These are phyloP conservation scores for Millerago galiae DNA, from an alignment of 805 yeast species.

Conservation along the genomic window DNA sequence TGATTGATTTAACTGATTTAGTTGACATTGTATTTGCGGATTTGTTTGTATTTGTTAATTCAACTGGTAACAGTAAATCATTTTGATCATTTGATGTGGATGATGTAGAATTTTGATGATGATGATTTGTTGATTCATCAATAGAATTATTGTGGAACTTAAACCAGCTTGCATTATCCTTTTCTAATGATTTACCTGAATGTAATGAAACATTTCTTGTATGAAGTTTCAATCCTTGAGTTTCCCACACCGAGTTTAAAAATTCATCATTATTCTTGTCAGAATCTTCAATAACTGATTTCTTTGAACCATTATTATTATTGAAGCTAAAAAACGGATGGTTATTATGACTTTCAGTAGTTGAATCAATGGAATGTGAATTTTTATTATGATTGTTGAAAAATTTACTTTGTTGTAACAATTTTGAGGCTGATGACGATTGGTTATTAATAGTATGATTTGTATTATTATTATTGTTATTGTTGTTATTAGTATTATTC, in stretches of 20 bases:
- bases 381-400: slow-evolving; percentile 12
- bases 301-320: neutral
- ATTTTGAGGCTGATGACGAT: slow-evolving; percentile 3
- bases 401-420: slow-evolving; percentile 20
- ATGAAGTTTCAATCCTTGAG: slow-evolving; percentile 6
- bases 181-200: slow-evolving; percentile 11
- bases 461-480: neutral
- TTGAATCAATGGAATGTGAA: slow-evolving; percentile 6
- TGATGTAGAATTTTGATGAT: neutral
- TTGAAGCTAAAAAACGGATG: slow-evolving; percentile 2
- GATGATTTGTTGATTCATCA: neutral
- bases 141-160: slow-evolving; percentile 9
- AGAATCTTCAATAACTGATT: neutral
- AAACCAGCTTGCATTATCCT: slow-evolving; percentile 15
- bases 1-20: slow-evolving; percentile 14
- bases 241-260: slow-evolving; percentile 8
- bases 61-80: slow-evolving; percentile 12
- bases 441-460: neutral
- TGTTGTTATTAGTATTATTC: neutral
- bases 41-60: slow-evolving; percentile 16
- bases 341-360: neutral
- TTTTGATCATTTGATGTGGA: neutral
- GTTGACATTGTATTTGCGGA: slow-evolving; percentile 13
- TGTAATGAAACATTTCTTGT: slow-evolving; percentile 12
- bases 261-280: slow-evolving; percentile 2